Base-by-base conservation (phyloP, 345 rosid species). In the Barbarea vulgaris region DNA sequence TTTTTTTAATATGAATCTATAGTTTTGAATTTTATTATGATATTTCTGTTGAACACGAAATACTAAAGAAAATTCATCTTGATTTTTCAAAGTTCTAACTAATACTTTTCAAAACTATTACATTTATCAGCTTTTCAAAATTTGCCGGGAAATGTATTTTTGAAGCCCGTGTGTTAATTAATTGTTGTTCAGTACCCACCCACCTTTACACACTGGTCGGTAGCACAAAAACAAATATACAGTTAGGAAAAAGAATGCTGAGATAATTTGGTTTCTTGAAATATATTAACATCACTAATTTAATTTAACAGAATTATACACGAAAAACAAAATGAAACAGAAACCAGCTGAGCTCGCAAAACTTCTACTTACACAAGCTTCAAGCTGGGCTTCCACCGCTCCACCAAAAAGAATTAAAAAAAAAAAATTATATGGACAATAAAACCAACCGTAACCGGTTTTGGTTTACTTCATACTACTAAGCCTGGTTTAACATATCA, bases 401-500 rank as follows among this genome's bases (percentile, higher is more conserved):
- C 8, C 12, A 15, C 33, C 10, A 9, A 12, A 15, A 7, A 55
- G 54, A 34, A 52, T 28, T 0, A 34, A 51, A 4, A 28, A 11
- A 19, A 18, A 39, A 25, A 34, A 53, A 62, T 4, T 25, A 21
- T 37, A 52, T 65, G 25, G 51, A 65, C 70, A 78, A 12, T 57
- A 48, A 41, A 66, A n/a, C 68, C 72, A 67, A 73, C 58, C 9
- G 1, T 48, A 73, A 66, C 72, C 76, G 60, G 72, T 63, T 70
- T 64, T 10, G 25, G 68, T 59, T 78, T 37, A 67, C 56, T 42
- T n/a, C 47, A 53, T 53, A 53, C 64, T 68, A 89, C n/a, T n/a
- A n/a, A 30, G 89, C 90, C 78, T 94, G 98, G 74, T 73, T 87
- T 59, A 71, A 80, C 88, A 94, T 70, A 47, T 86, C 91, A 55